Conservation (phyloP, 768 basidiomycete species). For the Chalciporus sphaerocephalus region DNA sequence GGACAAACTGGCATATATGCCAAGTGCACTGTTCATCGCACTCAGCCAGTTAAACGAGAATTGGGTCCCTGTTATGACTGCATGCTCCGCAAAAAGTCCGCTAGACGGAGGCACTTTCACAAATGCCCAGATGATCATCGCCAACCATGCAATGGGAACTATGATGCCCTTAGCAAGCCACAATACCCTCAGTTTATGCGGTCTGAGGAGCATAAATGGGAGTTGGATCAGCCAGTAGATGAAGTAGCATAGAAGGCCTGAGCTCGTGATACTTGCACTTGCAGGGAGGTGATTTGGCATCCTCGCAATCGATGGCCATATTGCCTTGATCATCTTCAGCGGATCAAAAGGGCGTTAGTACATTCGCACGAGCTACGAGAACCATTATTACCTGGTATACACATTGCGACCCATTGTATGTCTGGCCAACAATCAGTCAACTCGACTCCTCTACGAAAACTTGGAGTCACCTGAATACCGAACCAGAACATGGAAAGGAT, state of each 20-base stretch:
- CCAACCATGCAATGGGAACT: slow-evolving; percentile 61
- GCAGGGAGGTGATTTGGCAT: slow-evolving; percentile 62
- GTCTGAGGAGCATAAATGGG: slow-evolving; percentile 71
- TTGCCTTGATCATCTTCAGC: slow-evolving; percentile 66
- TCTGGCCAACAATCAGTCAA: slow-evolving; percentile 26
- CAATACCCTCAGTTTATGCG: slow-evolving; percentile 70
- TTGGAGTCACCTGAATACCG: slow-evolving; percentile 53
- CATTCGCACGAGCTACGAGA: background rate
- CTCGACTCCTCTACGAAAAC: background rate
- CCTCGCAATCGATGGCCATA: slow-evolving; percentile 68
- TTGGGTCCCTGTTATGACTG: slow-evolving; percentile 45
- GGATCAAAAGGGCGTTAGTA: background rate
- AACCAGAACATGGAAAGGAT: slow-evolving; percentile 83
- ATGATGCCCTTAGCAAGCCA: slow-evolving; percentile 67
- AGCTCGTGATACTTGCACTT: slow-evolving; percentile 57
- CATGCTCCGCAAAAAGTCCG: slow-evolving; percentile 53
- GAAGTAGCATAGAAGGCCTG: slow-evolving; percentile 74
- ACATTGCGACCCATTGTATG: slow-evolving; percentile 63
- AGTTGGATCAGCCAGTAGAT: slow-evolving; percentile 76
- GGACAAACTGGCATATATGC: slow-evolving; percentile 65
- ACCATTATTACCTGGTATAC: slow-evolving; percentile 50
- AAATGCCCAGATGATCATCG: slow-evolving; percentile 78
- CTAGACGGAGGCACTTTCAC: slow-evolving; percentile 58
- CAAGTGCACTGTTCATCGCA: slow-evolving; percentile 72
- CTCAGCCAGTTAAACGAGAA: slow-evolving; percentile 75